Evolutionary conservation across 2,329 filamentous ascomycete genomes (phyloP).

Genomic region (Aureobasidium sp.): DNA sequence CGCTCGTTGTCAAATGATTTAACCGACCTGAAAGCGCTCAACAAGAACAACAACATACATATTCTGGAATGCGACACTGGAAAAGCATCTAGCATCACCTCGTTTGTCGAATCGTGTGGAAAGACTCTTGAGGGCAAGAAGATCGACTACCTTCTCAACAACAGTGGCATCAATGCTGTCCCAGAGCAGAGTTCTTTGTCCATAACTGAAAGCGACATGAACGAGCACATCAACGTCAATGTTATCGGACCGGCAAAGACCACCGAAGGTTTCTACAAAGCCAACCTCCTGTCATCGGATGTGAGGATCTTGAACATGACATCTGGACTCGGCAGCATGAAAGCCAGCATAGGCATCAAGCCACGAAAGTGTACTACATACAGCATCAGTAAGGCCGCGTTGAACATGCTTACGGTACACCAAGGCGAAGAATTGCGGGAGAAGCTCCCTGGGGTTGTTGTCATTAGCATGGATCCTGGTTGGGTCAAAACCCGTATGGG

Average conservation of each 20-base stretch:
- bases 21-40: slow-evolving; percentile 33
- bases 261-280: slow-evolving; percentile 40
- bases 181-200: slow-evolving; percentile 42
- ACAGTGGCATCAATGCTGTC: slow-evolving; percentile 47
- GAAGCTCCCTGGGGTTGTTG: slow-evolving; percentile 34
- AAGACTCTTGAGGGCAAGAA: slow-evolving; percentile 37
- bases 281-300: slow-evolving; percentile 32
- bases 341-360: slow-evolving; percentile 31
- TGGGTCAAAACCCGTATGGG: slow-evolving; percentile 51
- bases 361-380: slow-evolving; percentile 44
- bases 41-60: slow-evolving; percentile 36
- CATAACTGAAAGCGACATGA: slow-evolving; percentile 41
- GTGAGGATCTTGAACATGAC: slow-evolving; percentile 41
- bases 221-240: slow-evolving; percentile 50
- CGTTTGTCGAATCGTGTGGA: slow-evolving; percentile 38
- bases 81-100: slow-evolving; percentile 38
- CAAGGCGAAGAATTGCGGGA: slow-evolving; percentile 44
- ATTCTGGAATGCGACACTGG: slow-evolving; percentile 47
- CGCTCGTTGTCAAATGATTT: slow-evolving; percentile 38
- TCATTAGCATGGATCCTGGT: slow-evolving; percentile 48
- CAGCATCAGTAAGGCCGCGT: slow-evolving; percentile 47
- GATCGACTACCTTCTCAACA: slow-evolving; percentile 47
- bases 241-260: slow-evolving; percentile 54
- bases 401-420: slow-evolving; percentile 50
- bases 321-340: slow-evolving; percentile 37